phyloP scores from a whole-genome alignment of 225 moss, liverwort and hornwort genomes.

The Asterella californica region DNA sequence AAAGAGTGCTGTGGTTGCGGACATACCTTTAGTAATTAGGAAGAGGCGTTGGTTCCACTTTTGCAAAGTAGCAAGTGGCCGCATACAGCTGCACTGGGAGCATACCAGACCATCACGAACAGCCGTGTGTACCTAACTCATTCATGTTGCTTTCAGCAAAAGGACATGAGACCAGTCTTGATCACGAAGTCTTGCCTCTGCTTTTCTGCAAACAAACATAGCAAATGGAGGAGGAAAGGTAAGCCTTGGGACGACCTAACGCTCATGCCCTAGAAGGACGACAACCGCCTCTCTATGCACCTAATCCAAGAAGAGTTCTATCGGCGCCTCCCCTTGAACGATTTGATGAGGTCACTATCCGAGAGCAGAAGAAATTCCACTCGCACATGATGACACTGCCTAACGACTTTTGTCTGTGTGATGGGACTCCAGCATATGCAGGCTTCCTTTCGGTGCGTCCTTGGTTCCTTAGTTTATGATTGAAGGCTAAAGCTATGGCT shows the following conservation, averaged over 20 bases:
- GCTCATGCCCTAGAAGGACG: background rate
- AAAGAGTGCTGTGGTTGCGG: background rate
- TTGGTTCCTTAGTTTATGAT: background rate
- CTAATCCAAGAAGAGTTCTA: background rate
- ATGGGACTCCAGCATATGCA: background rate
- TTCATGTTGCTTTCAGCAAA: background rate
- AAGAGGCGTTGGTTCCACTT: background rate
- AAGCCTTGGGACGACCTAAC: background rate
- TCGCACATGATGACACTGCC: background rate
- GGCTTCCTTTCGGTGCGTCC: background rate
- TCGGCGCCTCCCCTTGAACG: background rate
- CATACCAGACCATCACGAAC: background rate
- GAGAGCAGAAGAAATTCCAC: background rate
- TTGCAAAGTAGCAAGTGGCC: background rate
- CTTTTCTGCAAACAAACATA: background rate
- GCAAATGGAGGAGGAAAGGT: background rate
- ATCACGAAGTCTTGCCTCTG: background rate
- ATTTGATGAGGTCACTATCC: background rate
- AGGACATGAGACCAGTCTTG: background rate
- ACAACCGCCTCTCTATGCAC: background rate
- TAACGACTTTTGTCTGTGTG: background rate
- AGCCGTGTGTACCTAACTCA: background rate
- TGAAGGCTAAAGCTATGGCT: background rate
- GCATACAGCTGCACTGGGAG: background rate
- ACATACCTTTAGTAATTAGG: background rate